These are phyloP conservation scores for Rhodotorula taiwanensis DNA, from an alignment of 768 basidiomycete genomes.

Conservation along the genomic window DNA sequence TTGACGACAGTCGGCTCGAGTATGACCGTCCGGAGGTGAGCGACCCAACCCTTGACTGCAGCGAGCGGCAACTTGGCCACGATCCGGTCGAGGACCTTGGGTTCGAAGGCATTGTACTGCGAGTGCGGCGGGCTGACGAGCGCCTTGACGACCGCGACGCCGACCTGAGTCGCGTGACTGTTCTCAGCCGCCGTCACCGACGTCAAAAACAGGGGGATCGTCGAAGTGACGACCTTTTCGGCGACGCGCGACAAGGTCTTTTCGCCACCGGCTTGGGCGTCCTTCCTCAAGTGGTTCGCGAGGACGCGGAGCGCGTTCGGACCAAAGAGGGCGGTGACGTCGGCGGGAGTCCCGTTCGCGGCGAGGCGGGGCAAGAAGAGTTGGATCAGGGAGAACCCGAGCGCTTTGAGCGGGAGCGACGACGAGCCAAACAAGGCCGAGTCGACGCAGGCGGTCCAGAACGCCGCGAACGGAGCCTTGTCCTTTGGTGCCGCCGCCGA, in stretches of 20 bases:
- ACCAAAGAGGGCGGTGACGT: slow-evolving; percentile 56
- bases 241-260: slow-evolving; percentile 85
- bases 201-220: slow-evolving; percentile 68
- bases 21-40: slow-evolving; percentile 61
- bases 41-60: slow-evolving; percentile 70
- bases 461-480: slow-evolving; percentile 73
- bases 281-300: slow-evolving; percentile 86
- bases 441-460: slow-evolving; percentile 84
- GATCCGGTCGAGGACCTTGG: slow-evolving; percentile 80
- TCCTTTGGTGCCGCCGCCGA: slow-evolving; percentile 14
- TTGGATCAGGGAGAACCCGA: slow-evolving; percentile 90
- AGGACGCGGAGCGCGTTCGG: slow-evolving; percentile 92
- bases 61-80: slow-evolving; percentile 63
- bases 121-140: slow-evolving; percentile 71
- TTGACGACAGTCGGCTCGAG: slow-evolving; percentile 43
- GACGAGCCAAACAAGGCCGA: slow-evolving; percentile 79
- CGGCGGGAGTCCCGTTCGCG: slow-evolving; percentile 63
- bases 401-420: slow-evolving; percentile 79
- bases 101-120: slow-evolving; percentile 73
- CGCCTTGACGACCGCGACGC: slow-evolving; percentile 76
- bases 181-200: background rate
- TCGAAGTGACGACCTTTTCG: slow-evolving; percentile 64
- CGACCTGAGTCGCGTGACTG: slow-evolving; percentile 61
- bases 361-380: slow-evolving; percentile 65
- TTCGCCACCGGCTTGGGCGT: slow-evolving; percentile 50